Evolutionary conservation across 208 protist species (phyloP), one percentile per base, ranked within the genome.

Genomic region (Wallacemonas sp.): DNA sequence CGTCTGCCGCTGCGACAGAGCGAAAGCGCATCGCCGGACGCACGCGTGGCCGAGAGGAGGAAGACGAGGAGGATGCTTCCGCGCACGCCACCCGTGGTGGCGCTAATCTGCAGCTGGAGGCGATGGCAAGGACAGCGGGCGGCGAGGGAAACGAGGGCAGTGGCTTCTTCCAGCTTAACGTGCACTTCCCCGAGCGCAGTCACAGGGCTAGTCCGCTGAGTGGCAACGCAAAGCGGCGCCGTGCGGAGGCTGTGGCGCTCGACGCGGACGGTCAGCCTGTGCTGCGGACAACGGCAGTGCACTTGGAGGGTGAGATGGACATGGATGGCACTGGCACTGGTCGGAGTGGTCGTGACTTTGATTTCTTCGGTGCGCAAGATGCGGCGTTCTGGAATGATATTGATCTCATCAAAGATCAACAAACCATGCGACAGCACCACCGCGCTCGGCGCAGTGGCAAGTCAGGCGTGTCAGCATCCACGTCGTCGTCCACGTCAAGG

Each of bases 321-420:
- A 41, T 46, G 19, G 26, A 19, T 15, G 47, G 56, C 22, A 46
- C 49, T 3, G 64, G 41, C 21, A 3, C n/a, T n/a, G n/a, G n/a
- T n/a, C n/a, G n/a, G n/a, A n/a, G 45, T 0, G 30, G 39, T 45
- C 42, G 15, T n/a, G 39, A 60, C 15, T 95, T 95, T 75, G 72
- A 95, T 28, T 89, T 80, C 62, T 92, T 93, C 54, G 27, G 44
- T 0, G 77, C 77, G 2, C 89, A 95, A 66, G 80, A 91, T 38
- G 61, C 74, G 2, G 83, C 73, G 2, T 95, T 95, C 53, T 21
- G 79, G 36, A 89, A 89, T 24, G 84, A 95, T 58, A 76, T 95
- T 64, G 84, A 77, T 0, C 31, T 45, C 15, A 92, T 95, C 30
- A 72, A 70, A n/a, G 72, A 84, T n/a, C 67, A 60, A 19, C 89